Evolutionary conservation across 129 eudicot species (phyloP).

Genomic region (Arctium minus): DNA sequence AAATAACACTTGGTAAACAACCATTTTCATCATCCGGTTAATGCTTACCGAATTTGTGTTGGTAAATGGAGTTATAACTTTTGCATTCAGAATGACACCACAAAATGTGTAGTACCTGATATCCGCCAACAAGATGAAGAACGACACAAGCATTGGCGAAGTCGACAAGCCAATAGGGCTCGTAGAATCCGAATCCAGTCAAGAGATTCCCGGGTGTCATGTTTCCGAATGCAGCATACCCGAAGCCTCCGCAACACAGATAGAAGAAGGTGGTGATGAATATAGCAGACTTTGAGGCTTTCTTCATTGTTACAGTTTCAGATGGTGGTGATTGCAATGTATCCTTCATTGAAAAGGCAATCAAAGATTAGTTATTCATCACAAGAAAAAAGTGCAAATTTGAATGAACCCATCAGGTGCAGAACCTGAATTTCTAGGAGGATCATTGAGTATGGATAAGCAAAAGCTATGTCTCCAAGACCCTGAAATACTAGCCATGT

Average conservation of each 20-base stretch:
- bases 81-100: neutral
- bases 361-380: conserved; percentile 7
- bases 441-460: conserved; percentile 56
- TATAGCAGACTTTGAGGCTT: conserved; percentile 44
- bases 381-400: neutral
- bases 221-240: conserved; percentile 70
- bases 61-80: neutral
- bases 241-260: conserved; percentile 56
- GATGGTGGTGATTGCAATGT: conserved; percentile 56
- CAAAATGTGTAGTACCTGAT: conserved; percentile 32
- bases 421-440: conserved; percentile 68
- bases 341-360: conserved; percentile 33
- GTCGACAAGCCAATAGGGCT: conserved; percentile 67
- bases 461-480: conserved; percentile 80
- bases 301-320: conserved; percentile 54
- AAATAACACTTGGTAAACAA: too few species aligned
- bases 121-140: conserved; percentile 53
- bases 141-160: conserved; percentile 53
- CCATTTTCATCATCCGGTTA: too few species aligned
- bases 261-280: conserved; percentile 51
- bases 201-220: conserved; percentile 57
- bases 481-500: conserved; percentile 59
- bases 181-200: conserved; percentile 69
- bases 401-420: conserved; percentile 1
- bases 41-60: too few species aligned